A percentile compares a stretch with the other conserved stretches of the same genome.
These are phyloP conservation scores for Russula griseocarnosa DNA, from an alignment of 768 basidiomycete genomes.

Conservation along the genomic window DNA sequence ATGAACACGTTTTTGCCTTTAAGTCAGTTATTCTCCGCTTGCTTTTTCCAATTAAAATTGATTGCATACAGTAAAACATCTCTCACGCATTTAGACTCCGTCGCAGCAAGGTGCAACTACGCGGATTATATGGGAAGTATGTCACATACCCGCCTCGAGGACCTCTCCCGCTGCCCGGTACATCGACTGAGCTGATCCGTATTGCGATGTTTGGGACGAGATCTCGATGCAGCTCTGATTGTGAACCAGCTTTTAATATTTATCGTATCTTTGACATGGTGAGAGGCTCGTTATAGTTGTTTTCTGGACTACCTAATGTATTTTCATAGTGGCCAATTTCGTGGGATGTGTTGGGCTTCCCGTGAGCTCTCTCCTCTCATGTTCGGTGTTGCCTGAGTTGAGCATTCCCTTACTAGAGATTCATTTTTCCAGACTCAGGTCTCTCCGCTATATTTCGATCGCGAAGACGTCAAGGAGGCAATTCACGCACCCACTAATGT, in stretches of 20 bases:
- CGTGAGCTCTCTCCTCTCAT: background rate
- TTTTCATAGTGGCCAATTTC: slow-evolving; percentile 50
- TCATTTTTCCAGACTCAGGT: background rate
- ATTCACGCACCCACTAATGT: background rate
- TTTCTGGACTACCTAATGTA: slow-evolving; percentile 1
- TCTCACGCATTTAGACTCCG: slow-evolving; percentile 52
- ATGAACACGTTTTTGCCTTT: slow-evolving; percentile 63
- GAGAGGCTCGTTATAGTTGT: slow-evolving; percentile 22
- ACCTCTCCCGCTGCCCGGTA: slow-evolving; percentile 61
- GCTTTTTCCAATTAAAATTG: background rate
- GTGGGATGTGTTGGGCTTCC: slow-evolving; percentile 56
- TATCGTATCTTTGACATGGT: slow-evolving; percentile 74
- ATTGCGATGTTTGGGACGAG: slow-evolving; percentile 64
- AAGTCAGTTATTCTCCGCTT: slow-evolving; percentile 45
- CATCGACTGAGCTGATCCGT: slow-evolving; percentile 43
- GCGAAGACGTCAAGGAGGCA: background rate
- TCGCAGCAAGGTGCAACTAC: slow-evolving; percentile 55
- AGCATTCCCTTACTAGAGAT: background rate
- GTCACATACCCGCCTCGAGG: slow-evolving; percentile 66
- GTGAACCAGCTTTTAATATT: slow-evolving; percentile 72
- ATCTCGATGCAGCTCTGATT: slow-evolving; percentile 55
- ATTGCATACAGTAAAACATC: slow-evolving; percentile 49
- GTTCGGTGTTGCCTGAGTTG: background rate
- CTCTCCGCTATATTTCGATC: background rate
- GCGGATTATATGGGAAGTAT: slow-evolving; percentile 54